Evolutionary conservation across 1,284 basidiomycete species (phyloP).

Genomic region (Agroathelia rolfsii): DNA sequence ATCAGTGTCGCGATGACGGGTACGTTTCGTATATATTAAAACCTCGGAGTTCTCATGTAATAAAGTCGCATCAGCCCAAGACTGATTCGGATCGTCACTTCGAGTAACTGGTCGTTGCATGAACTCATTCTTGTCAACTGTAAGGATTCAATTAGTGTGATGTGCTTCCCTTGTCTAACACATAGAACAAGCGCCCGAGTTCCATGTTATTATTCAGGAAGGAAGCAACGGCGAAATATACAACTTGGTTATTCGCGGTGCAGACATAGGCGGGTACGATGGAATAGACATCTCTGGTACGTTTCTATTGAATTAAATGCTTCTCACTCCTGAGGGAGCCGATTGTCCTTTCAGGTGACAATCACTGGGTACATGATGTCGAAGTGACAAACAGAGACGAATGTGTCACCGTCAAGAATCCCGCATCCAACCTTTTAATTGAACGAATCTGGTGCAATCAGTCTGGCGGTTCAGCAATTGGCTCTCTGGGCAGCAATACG

Average conservation of each 20-base stretch:
- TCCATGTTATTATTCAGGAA: constrained; percentile 25
- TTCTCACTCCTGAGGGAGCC: background rate
- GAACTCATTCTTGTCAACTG: constrained; percentile 28
- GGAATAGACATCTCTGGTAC: constrained; percentile 25
- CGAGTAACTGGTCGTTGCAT: constrained; percentile 25
- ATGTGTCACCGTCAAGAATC: constrained; percentile 27
- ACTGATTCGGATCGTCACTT: constrained; percentile 24
- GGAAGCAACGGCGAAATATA: constrained; percentile 26
- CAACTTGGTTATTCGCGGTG: constrained; percentile 26
- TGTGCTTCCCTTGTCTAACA: background rate
- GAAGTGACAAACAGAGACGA: constrained; percentile 29
- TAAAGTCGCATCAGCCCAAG: constrained; percentile 16
- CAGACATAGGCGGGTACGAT: constrained; percentile 25
- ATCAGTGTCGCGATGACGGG: constrained; percentile 10
- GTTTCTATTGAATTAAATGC: background rate
- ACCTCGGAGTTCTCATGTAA: background rate
- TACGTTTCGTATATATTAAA: background rate
- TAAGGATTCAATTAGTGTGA: constrained; percentile 7
- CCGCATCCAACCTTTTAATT: constrained; percentile 23
- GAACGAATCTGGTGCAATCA: constrained; percentile 29
- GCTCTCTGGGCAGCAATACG: constrained; percentile 11
- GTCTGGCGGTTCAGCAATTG: constrained; percentile 15
- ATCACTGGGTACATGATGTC: constrained; percentile 27
- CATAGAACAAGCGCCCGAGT: constrained; percentile 20
- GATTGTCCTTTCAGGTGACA: constrained; percentile 10